These are phyloP conservation scores for Hypoxylon sp. DNA, from an alignment of 2,329 filamentous ascomycete species.

Conservation along the genomic window DNA sequence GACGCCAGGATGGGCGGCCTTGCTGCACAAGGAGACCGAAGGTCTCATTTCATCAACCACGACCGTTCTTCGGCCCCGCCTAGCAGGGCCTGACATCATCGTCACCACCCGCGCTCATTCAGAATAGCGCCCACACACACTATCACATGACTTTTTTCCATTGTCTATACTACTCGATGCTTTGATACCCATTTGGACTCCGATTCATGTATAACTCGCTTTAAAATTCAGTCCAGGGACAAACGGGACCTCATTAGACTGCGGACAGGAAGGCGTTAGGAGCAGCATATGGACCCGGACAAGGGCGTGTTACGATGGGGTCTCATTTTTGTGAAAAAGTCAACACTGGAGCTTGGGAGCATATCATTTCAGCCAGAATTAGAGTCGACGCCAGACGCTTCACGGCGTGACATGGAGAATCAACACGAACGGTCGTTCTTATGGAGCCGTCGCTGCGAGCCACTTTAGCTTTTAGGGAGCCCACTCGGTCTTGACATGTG, in stretches of 20 bases:
- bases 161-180: conserved; percentile 41
- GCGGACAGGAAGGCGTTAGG: conserved; percentile 45
- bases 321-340: conserved; percentile 14
- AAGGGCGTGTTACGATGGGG: conserved; percentile 33
- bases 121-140: not conserved
- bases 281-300: conserved; percentile 35
- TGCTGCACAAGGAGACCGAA: not conserved
- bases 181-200: conserved; percentile 47
- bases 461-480: not conserved
- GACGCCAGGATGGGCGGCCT: not conserved
- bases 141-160: conserved; percentile 31
- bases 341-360: conserved; percentile 27
- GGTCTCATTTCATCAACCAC: not conserved
- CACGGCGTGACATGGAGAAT: conserved; percentile 21
- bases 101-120: conserved; percentile 14
- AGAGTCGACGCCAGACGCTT: conserved; percentile 25
- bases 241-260: conserved; percentile 41
- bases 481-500: not conserved
- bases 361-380: conserved; percentile 30
- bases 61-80: not conserved
- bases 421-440: conserved; percentile 17
- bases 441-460: conserved; percentile 13
- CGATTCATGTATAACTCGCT: conserved; percentile 46
- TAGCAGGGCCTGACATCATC: not conserved
- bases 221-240: conserved; percentile 32